Evolutionary conservation across 139 green algal genomes (phyloP), one percentile per base, ranked within the genome.

Genomic region (Eudorina sp.): DNA sequence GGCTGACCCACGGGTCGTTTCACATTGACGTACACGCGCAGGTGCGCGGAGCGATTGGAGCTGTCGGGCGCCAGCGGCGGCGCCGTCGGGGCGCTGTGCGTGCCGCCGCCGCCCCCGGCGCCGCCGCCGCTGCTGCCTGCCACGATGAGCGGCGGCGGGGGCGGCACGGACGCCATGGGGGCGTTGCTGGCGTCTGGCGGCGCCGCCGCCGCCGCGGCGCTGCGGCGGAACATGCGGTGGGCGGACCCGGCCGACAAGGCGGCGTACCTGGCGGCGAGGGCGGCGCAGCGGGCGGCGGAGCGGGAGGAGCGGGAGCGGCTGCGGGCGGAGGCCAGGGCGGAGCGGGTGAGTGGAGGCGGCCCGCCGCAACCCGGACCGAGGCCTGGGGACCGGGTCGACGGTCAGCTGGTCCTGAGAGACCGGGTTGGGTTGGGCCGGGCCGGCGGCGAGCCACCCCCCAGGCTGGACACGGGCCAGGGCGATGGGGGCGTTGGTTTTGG

Each of bases 271-370:
- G 40, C 78, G 38, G 78, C 78, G 1, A 25, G 78, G 27, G 78
- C 78, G 78, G 78, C 78, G 40, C 23, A 41, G 55, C 53, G 55
- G 53, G 78, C 78, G 78, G 78, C 36, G 53, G 55, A 74, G 78
- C 38, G 55, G 55, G 78, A 85, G 78, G 55, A 53, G 78, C 7
- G 58, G 40, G 78, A 85, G 29, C 36, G 78, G 55, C 40, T 60
- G 78, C 53, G 78, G 40, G 78, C 78, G 40, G 78, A 85, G 55
- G 78, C 78, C 7, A 38, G 55, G 25, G 78, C 55, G 27, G 55
- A 74, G 78, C 48, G 55, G 78, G 78, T 85, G 53, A 3, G 78
- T 21, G 75, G 68, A 16, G 51, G 16, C 16, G 51, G 51, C n/a
- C n/a, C n/a, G n/a, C n/a, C n/a, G n/a, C 16, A 60, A 60, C 51